Percentiles rank a stretch among this genome's conserved stretches.
These are phyloP conservation scores for Coemansia sp. DNA, from an alignment of 192 early-diverging fungal genomes.

Conservation along the genomic window DNA sequence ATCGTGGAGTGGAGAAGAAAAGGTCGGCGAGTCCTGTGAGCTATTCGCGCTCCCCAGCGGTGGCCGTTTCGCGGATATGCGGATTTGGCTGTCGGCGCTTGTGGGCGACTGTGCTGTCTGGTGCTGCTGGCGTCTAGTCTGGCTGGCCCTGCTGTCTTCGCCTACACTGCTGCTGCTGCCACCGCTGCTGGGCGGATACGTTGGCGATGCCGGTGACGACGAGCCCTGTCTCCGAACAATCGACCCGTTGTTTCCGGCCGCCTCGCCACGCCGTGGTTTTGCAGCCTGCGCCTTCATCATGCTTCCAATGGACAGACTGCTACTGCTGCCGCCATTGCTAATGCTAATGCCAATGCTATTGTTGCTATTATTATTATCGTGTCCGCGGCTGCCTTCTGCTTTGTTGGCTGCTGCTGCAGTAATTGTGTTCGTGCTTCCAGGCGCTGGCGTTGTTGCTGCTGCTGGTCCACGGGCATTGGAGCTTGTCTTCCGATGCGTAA, in stretches of 20 bases:
- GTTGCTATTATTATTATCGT: background rate
- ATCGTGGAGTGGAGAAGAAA: constrained; percentile 16
- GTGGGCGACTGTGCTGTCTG: constrained; percentile 15
- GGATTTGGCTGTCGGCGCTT: constrained; percentile 31
- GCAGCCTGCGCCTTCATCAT: constrained; percentile 35
- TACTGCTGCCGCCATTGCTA: constrained; percentile 6
- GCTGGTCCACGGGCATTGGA: constrained; percentile 10
- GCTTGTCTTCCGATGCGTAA: constrained; percentile 12
- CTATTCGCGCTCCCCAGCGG: constrained; percentile 6
- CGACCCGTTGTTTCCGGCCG: constrained; percentile 7
- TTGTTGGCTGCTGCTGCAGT: background rate
- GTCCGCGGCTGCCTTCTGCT: constrained; percentile 2
- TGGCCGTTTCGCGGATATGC: constrained; percentile 40
- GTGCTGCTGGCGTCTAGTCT: background rate
- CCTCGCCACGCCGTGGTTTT: constrained; percentile 10
- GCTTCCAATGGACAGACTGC: constrained; percentile 37
- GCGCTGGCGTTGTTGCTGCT: background rate
- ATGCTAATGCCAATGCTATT: background rate
- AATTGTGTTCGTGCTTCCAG: background rate
- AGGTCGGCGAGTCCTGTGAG: constrained; percentile 10
- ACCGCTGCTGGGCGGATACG: background rate
- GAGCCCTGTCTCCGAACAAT: constrained; percentile 13
- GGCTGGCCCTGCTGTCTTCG: constrained; percentile 5
- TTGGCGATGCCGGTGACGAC: constrained; percentile 14
- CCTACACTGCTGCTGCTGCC: background rate